Evolutionary conservation across 257 asterid genomes (phyloP), one percentile per base, ranked within the genome.

Genomic region (Leonotis leonurus): DNA sequence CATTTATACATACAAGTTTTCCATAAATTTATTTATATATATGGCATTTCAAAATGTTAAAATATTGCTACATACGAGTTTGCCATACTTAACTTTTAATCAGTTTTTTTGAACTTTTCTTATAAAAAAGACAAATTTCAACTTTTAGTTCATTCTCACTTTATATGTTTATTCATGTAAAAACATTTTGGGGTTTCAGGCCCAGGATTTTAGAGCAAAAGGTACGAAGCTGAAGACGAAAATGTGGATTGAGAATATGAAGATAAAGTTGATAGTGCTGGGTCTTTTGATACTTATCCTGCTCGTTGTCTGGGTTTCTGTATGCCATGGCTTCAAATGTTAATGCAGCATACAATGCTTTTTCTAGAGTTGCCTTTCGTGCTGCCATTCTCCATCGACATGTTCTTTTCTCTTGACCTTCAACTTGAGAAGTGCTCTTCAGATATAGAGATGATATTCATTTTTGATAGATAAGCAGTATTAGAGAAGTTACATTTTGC

Each of bases 161-260:
- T n/a, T n/a, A n/a, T n/a, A n/a, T n/a, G n/a, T n/a, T n/a, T n/a
- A n/a, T n/a, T n/a, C n/a, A n/a, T n/a, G n/a, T n/a, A n/a, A n/a
- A n/a, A n/a, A 4, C 26, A 6, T 54, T 32, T 72, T n/a, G 43
- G 29, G 32, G 39, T 48, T 70, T 70, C 83, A 85, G 89, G 93
- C 93, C 1, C 89, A 82, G 44, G 86, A 79, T 65, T 85, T 85
- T 33, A 68, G 67, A 66, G 77, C 79, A 25, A 80, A 81, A 22
- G 93, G 93, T 48, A 75, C 80, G 3, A 65, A 72, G 60, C 56
- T 85, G 70, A 72, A 71, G 69, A 64, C 77, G 48, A 77, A 77
- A 64, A 74, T 84, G 86, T 81, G 91, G 91, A 1, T 81, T 69
- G 82, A 81, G 71, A 84, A 84, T 25, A 75, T 84, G 87, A 82